Conservation (phyloP, 1,284 basidiomycete species). For the Ustilago crameri region DNA sequence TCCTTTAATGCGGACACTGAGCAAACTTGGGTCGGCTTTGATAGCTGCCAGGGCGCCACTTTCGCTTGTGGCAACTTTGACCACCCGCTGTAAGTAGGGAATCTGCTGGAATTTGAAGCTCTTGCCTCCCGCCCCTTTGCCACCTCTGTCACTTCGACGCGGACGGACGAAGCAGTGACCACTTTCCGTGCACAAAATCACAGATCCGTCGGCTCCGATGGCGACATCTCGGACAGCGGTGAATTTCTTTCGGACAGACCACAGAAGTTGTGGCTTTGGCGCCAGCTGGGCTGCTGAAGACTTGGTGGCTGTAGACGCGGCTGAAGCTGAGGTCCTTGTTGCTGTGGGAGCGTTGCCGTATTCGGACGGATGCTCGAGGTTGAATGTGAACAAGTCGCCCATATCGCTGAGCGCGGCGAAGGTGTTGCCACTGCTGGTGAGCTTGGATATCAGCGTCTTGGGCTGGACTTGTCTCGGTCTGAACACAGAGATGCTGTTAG, state of each 20-base stretch:
- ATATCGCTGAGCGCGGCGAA: conserved; percentile 87
- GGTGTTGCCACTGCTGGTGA: conserved; percentile 81
- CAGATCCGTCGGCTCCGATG: conserved; percentile 84
- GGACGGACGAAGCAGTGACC: conserved; percentile 85
- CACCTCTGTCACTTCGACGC: conserved; percentile 38
- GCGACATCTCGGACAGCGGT: conserved; percentile 85
- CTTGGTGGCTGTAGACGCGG: conserved; percentile 10
- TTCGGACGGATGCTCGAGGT: conserved; percentile 68
- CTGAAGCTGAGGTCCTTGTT: conserved; percentile 8
- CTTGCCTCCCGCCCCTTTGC: conserved; percentile 40
- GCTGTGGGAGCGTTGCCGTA: conserved; percentile 40
- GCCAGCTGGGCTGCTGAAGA: conserved; percentile 31
- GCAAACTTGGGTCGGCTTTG: conserved; percentile 77
- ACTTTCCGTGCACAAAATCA: conserved; percentile 91
- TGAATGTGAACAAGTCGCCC: conserved; percentile 92
- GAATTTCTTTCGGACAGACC: conserved; percentile 87
- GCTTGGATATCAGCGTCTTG: conserved; percentile 77
- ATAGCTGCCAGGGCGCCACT: conserved; percentile 90
- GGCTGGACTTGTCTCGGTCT: conserved; percentile 60
- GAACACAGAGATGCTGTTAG: conserved; percentile 74
- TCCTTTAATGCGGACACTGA: conserved; percentile 75
- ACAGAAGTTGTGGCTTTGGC: conserved; percentile 84
- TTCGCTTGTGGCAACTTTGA: conserved; percentile 85
- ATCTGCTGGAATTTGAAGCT: conserved; percentile 78
- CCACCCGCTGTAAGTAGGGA: conserved; percentile 84